Evolutionary conservation across 345 rosid species (phyloP).

Genomic region (Bruguiera sexangula): DNA sequence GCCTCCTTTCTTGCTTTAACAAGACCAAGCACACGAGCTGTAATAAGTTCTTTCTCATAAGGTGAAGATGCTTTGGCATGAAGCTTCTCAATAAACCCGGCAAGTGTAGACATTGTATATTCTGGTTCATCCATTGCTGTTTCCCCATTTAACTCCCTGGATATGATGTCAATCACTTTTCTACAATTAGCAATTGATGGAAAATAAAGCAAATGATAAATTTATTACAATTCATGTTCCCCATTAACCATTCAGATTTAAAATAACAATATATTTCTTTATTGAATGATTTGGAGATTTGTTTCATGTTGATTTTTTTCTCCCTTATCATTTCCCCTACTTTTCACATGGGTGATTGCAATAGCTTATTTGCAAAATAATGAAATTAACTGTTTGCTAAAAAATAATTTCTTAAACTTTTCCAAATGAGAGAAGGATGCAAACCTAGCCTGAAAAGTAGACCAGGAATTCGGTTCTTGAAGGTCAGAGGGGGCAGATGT

Average conservation of each 20-base stretch:
- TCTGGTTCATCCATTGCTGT: conserved; percentile 52
- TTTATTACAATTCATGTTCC: background rate
- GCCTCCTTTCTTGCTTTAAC: conserved; percentile 71
- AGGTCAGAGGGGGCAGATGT: conserved; percentile 48
- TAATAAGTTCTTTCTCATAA: conserved; percentile 71
- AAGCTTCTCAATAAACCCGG: conserved; percentile 71
- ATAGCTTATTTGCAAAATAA: background rate
- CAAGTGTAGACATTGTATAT: conserved; percentile 55
- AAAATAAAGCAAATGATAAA: background rate
- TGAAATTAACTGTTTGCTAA: background rate
- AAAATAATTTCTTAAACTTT: background rate
- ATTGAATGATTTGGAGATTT: background rate
- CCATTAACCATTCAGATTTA: background rate
- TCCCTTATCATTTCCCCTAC: no score
- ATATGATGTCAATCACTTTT: conserved; percentile 5
- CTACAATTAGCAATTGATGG: conserved; percentile 2
- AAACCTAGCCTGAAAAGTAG: conserved; percentile 41
- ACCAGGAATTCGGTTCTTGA: conserved; percentile 26
- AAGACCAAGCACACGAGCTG: conserved; percentile 63
- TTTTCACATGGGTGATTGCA: background rate
- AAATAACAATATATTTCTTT: background rate
- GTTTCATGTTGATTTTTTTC: background rate
- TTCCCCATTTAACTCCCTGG: conserved; percentile 52
- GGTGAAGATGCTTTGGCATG: conserved; percentile 60
- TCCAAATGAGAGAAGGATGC: background rate